Percentiles rank a stretch among this genome's conserved stretches.
Evolutionary conservation across 495 filamentous ascomycete species (phyloP).

Genomic region (Lasiosphaeriaceae sp.): DNA sequence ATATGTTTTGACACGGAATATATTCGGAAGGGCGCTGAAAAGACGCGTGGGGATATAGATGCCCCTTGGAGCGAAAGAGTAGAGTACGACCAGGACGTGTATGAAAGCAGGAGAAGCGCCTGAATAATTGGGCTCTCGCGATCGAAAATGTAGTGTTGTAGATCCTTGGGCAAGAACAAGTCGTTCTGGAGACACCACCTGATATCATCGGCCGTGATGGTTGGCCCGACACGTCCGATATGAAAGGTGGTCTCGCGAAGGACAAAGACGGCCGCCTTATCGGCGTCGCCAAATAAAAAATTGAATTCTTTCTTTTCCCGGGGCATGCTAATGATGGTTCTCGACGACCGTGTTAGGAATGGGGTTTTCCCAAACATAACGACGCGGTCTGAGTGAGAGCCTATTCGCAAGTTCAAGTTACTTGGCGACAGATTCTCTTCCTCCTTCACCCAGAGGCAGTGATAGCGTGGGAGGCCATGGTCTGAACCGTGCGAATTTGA

Average conservation of each 20-base stretch:
- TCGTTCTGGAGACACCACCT: not conserved
- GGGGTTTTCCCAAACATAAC: too few species aligned
- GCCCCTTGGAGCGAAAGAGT: not conserved
- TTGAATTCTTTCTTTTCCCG: not conserved
- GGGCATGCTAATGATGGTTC: not conserved
- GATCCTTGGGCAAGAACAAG: not conserved
- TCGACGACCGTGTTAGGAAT: too few species aligned
- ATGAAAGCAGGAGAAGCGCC: not conserved
- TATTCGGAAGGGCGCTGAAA: not conserved
- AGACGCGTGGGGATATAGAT: not conserved
- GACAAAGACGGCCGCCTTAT: not conserved
- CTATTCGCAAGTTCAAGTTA: too few species aligned
- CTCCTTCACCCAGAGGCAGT: not conserved
- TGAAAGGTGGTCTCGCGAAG: not conserved
- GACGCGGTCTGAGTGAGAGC: too few species aligned
- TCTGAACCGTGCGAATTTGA: too few species aligned
- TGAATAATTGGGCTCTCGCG: not conserved
- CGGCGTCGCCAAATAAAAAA: not conserved
- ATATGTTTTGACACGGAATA: not conserved
- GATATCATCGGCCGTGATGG: not conserved
- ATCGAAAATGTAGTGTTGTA: not conserved
- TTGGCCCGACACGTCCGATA: not conserved
- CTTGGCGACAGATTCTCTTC: too few species aligned
- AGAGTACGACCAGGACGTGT: not conserved
- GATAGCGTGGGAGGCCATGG: not conserved